phyloP scores from a whole-genome alignment of 169 alveolate species.

The Blepharisma undulans region DNA sequence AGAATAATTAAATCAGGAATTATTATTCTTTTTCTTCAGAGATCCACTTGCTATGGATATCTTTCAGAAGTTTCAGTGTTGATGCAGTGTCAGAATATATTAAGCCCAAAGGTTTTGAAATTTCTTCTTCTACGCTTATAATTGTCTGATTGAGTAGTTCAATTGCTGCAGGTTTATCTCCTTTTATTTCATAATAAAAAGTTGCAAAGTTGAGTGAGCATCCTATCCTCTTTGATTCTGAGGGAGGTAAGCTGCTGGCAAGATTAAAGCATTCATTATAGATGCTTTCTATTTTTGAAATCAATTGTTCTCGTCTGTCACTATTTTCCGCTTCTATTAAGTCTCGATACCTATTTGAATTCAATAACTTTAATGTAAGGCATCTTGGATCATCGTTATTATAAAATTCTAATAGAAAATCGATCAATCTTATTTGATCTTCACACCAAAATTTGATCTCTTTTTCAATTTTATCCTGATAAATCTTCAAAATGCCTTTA shows the following conservation, averaged over 20 bases:
- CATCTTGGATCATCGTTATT: neutral
- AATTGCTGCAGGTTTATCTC: neutral
- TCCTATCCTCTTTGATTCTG: neutral
- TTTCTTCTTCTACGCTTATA: neutral
- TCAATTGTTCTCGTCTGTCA: neutral
- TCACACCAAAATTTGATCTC: slow-evolving; percentile 94
- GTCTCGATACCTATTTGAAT: neutral
- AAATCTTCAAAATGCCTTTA: slow-evolving; percentile 42
- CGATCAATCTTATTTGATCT: slow-evolving; percentile 89
- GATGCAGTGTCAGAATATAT: neutral
- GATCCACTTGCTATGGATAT: too few relatives aligned
- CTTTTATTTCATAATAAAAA: neutral
- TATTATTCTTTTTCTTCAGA: neutral
- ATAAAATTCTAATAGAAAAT: slow-evolving; percentile 25
- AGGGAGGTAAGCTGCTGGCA: neutral
- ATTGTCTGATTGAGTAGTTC: neutral
- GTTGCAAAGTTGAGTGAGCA: neutral
- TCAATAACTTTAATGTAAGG: neutral
- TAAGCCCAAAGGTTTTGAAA: neutral
- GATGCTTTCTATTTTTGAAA: too few relatives aligned
- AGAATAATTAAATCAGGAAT: too few relatives aligned
- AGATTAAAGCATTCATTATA: neutral
- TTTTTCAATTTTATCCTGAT: slow-evolving; percentile 73
- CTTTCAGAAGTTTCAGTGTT: neutral
- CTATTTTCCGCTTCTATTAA: neutral